Percentiles rank a stretch among this genome's conserved stretches.
Conservation (phyloP, 2,329 filamentous ascomycete genomes). For the Xylariaceae sp. region DNA sequence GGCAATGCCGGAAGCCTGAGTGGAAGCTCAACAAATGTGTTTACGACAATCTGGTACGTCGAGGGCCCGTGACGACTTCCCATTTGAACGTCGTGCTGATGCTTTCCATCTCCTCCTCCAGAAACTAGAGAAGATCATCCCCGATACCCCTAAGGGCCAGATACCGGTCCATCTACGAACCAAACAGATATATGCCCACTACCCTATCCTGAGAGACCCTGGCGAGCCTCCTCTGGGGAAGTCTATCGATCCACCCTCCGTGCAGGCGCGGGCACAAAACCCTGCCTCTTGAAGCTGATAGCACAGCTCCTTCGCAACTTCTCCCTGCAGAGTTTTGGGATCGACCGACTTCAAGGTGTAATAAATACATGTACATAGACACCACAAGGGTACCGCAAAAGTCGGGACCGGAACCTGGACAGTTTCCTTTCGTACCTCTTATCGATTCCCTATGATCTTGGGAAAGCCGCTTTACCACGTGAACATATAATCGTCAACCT, state of each 20-base stretch:
- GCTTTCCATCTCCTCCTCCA: slow-evolving; percentile 31
- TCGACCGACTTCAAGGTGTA: not conserved
- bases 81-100: not conserved
- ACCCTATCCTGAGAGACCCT: slow-evolving; percentile 34
- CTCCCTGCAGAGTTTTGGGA: not conserved
- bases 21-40: slow-evolving; percentile 92
- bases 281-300: slow-evolving; percentile 18
- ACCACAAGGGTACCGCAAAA: slow-evolving; percentile 7
- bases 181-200: slow-evolving; percentile 56
- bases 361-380: slow-evolving; percentile 16
- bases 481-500: too few relatives aligned
- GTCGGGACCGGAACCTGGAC: not conserved
- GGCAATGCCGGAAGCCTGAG: slow-evolving; percentile 87
- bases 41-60: slow-evolving; percentile 78
- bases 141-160: slow-evolving; percentile 63
- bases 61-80: not conserved
- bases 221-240: slow-evolving; percentile 28
- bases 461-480: too few relatives aligned
- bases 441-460: not conserved
- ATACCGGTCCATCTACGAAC: slow-evolving; percentile 69
- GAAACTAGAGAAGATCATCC: slow-evolving; percentile 78
- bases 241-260: slow-evolving; percentile 28
- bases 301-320: slow-evolving; percentile 7
- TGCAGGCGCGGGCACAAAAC: slow-evolving; percentile 22
- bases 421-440: not conserved